phyloP scores from a whole-genome alignment of 305 asterid genomes.

The Fraxinus latifolia region DNA sequence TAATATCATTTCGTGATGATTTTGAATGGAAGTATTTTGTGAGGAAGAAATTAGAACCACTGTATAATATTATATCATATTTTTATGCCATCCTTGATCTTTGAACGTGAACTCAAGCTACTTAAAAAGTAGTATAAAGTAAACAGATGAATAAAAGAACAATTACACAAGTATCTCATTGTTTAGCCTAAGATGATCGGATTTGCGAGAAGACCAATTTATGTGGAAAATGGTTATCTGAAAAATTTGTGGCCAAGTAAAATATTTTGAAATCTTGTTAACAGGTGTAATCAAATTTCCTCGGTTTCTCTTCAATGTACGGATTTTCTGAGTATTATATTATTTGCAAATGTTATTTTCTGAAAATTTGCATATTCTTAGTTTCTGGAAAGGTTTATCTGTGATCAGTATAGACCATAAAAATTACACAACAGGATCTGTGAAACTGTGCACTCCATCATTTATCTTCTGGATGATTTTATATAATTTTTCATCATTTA shows the following conservation, averaged over 20 bases:
- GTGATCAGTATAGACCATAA: background rate
- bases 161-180: background rate
- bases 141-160: background rate
- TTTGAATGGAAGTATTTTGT: background rate
- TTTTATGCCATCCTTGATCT: background rate
- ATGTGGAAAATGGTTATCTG: background rate
- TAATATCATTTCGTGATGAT: background rate
- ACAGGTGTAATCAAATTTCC: background rate
- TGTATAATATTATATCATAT: background rate
- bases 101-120: background rate
- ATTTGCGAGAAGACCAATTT: background rate
- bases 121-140: background rate
- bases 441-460: background rate
- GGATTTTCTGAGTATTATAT: background rate
- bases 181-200: background rate
- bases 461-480: background rate
- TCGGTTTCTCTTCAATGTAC: background rate
- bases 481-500: conserved; percentile 1
- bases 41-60: background rate
- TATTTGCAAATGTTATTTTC: background rate
- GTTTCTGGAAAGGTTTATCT: background rate
- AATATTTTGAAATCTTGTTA: background rate
- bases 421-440: background rate
- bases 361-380: background rate
- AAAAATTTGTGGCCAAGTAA: background rate